Base-by-base conservation (phyloP, 225 moss, liverwort and hornwort genomes). In the Takakia lepidozioides region DNA sequence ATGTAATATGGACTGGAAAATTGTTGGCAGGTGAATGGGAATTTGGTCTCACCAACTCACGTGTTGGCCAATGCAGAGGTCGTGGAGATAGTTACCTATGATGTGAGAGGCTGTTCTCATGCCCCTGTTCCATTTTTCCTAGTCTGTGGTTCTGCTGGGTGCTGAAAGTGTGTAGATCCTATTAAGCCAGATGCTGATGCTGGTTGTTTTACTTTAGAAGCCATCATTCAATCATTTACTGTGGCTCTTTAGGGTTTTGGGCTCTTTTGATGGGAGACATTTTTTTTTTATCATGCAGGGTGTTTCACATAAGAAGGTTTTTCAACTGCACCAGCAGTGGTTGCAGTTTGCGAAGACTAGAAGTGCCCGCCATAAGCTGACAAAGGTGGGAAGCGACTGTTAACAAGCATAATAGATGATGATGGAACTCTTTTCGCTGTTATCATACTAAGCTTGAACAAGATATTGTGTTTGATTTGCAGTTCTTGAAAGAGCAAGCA, bases 401-500 rank as follows among this genome's bases (percentile, higher is more conserved):
- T n/a, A n/a, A n/a, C n/a, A n/a, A n/a, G n/a, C n/a, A n/a, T n/a
- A n/a, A n/a, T n/a, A n/a, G n/a, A n/a, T n/a, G n/a, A n/a, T n/a
- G n/a, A n/a, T n/a, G n/a, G n/a, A n/a, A n/a, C n/a, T n/a, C n/a
- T n/a, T n/a, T n/a, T n/a, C n/a, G n/a, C n/a, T n/a, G n/a, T n/a
- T n/a, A n/a, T n/a, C n/a, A n/a, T n/a, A n/a, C n/a, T n/a, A n/a
- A n/a, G n/a, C n/a, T n/a, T n/a, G n/a, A 36, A 19, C 1, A 7
- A 29, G 19, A 27, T 20, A 19, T 21, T 18, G 43, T 44, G 8
- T 27, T 43, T 41, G 5, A 35, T 26, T 0, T 69, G 60, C 95
- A 98, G 95, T 90, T 85, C 56, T 49, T 98, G 69, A 98, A 85
- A 64, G 95, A 98, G 55, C 95, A 98, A 79, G 95, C 84, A 41